A percentile compares a stretch with the other conserved stretches of the same genome.
phyloP scores from a whole-genome alignment of 2,329 filamentous ascomycete species.

The Coniella lustricola region DNA sequence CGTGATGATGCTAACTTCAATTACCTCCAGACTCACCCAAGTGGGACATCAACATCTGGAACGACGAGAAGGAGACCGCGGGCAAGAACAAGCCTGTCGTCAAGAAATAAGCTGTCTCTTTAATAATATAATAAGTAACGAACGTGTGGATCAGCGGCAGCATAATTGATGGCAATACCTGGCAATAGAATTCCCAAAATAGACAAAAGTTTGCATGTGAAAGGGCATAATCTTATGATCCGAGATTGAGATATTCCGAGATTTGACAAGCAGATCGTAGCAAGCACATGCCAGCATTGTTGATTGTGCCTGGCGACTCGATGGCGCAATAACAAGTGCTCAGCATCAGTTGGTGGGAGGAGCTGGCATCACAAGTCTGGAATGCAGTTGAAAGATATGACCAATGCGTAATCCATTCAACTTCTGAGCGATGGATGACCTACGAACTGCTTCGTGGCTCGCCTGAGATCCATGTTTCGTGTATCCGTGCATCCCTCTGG shows the following conservation, averaged over 20 bases:
- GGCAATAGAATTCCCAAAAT: constrained; percentile 2
- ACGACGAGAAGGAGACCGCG: constrained; percentile 44
- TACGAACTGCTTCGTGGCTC: no score
- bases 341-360: no score
- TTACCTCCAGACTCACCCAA: constrained; percentile 35
- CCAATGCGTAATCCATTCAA: no score
- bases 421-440: no score
- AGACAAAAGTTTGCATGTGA: neutral
- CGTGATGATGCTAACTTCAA: neutral
- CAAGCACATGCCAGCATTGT: neutral
- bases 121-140: neutral
- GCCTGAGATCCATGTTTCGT: no score
- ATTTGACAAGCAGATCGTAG: no score
- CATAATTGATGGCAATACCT: constrained; percentile 4
- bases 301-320: no score
- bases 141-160: neutral
- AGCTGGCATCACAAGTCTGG: no score
- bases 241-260: no score
- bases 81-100: constrained; percentile 41
- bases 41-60: constrained; percentile 52
- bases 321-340: no score
- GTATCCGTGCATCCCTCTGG: no score
- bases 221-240: neutral
- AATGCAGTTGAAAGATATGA: no score
- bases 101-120: constrained; percentile 19